Conservation (phyloP, 2,329 filamentous ascomycete species). For the Penicillium sp. region DNA sequence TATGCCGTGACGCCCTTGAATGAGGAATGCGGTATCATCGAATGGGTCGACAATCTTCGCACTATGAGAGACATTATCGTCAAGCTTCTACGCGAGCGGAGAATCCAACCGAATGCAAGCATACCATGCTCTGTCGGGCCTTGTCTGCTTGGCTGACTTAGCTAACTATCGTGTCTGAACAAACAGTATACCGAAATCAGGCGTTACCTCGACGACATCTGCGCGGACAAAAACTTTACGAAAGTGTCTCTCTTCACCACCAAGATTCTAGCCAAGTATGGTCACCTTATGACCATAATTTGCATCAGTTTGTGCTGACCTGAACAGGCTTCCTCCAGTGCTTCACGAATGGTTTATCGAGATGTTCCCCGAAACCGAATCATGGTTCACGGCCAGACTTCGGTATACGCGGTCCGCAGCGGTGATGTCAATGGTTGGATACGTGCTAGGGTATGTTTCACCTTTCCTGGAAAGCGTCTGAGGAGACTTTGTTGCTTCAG, state of each 20-base stretch:
- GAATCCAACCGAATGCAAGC: constrained; percentile 57
- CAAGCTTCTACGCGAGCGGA: constrained; percentile 72
- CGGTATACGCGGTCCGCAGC: constrained; percentile 91
- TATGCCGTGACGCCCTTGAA: constrained; percentile 96
- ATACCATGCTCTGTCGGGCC: neutral
- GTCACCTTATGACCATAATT: neutral
- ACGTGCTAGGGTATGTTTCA: constrained; percentile 68
- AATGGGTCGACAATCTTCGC: constrained; percentile 97
- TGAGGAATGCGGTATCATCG: constrained; percentile 95
- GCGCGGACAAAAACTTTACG: constrained; percentile 52
- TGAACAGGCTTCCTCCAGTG: constrained; percentile 70
- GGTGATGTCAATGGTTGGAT: constrained; percentile 99
- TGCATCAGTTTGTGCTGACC: constrained; percentile 10
- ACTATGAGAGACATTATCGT: constrained; percentile 90
- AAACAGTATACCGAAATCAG: constrained; percentile 67
- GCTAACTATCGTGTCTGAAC: neutral
- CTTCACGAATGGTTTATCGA: constrained; percentile 95
- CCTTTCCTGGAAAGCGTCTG: neutral
- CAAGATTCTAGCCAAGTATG: constrained; percentile 53
- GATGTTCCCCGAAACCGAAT: constrained; percentile 87
- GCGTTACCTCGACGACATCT: constrained; percentile 63
- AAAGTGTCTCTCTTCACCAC: constrained; percentile 74
- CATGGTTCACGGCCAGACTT: constrained; percentile 87
- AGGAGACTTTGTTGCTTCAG: neutral
- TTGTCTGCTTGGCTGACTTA: neutral